phyloP scores from a whole-genome alignment of 2,329 filamentous ascomycete species.

The Xylaria sp. region DNA sequence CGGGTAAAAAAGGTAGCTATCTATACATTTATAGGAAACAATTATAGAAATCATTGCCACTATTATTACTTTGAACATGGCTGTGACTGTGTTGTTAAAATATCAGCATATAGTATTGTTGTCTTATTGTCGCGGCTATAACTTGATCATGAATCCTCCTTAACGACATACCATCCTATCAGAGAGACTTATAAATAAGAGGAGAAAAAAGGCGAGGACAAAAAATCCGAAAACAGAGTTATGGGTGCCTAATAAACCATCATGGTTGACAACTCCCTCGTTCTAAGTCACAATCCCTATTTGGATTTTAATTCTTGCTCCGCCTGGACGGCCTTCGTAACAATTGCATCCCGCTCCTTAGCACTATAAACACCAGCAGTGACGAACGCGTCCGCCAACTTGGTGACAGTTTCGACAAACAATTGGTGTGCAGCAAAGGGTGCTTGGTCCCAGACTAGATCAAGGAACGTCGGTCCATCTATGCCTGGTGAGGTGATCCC shows the following conservation, averaged over 20 bases:
- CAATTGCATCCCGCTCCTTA: constrained; percentile 43
- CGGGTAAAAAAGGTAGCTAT: too few species aligned
- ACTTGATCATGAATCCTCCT: too few species aligned
- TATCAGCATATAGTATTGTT: background rate
- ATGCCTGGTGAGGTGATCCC: constrained; percentile 47
- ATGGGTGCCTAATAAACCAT: background rate
- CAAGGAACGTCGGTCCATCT: constrained; percentile 51
- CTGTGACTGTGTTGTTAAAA: background rate
- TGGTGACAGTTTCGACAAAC: constrained; percentile 45
- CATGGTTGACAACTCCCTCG: too few species aligned
- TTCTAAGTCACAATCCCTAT: constrained; percentile 9
- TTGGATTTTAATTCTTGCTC: constrained; percentile 44
- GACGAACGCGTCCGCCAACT: constrained; percentile 43
- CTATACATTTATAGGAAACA: too few species aligned
- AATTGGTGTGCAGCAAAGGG: constrained; percentile 46
- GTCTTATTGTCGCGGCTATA: background rate
- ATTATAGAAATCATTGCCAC: too few species aligned
- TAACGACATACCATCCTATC: too few species aligned
- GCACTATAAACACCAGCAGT: constrained; percentile 42
- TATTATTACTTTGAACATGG: background rate
- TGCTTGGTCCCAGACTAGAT: constrained; percentile 49
- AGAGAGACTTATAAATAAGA: background rate
- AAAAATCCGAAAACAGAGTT: too few species aligned
- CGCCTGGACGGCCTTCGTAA: constrained; percentile 42
- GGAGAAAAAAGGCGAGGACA: background rate